Evolutionary conservation across 2,329 filamentous ascomycete genomes (phyloP).

Genomic region (Aureobasidium melanogenum): DNA sequence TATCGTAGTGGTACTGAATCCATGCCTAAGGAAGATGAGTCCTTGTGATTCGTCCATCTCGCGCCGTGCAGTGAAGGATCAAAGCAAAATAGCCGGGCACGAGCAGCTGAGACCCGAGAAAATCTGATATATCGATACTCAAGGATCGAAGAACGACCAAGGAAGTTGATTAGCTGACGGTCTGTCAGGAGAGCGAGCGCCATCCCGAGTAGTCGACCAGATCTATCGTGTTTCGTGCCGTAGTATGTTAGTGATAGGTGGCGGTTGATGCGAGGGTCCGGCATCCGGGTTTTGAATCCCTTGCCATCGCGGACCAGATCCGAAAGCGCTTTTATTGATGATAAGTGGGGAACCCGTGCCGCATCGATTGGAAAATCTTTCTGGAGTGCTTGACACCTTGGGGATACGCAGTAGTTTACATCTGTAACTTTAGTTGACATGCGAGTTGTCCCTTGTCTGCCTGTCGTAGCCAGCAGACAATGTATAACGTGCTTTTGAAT

Average conservation of each 20-base stretch:
- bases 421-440: neutral
- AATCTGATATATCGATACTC: neutral
- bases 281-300: constrained; percentile 1
- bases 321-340: neutral
- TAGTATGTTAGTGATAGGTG: neutral
- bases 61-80: neutral
- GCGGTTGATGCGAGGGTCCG: neutral
- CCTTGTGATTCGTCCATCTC: neutral
- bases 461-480: neutral
- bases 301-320: constrained; percentile 1
- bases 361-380: neutral
- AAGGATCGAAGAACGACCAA: neutral
- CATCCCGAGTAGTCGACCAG: neutral
- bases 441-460: neutral
- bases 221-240: neutral
- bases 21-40: neutral
- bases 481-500: neutral
- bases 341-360: neutral
- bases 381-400: neutral
- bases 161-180: neutral
- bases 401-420: neutral
- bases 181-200: neutral
- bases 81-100: neutral
- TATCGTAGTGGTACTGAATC: neutral
- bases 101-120: neutral